phyloP scores from a whole-genome alignment of 2,329 filamentous ascomycete species.

The Claviceps capensis region DNA sequence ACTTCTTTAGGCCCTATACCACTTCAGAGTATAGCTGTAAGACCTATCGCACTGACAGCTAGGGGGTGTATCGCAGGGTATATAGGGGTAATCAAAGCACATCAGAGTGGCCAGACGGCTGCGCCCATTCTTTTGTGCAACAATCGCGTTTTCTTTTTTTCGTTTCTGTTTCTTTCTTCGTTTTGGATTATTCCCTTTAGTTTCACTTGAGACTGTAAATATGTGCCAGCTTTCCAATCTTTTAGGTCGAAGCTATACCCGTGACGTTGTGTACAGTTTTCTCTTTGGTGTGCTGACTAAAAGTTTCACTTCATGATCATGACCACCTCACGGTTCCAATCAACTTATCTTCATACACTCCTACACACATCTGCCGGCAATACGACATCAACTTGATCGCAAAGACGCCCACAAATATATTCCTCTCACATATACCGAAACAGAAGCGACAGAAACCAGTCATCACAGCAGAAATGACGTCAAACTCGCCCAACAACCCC shows the following conservation, averaged over 20 bases:
- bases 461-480: not conserved
- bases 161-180: not conserved
- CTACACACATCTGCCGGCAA: not conserved
- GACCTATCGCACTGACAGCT: no score
- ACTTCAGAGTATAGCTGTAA: no score
- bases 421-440: no score
- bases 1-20: no score
- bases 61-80: no score
- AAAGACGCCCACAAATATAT: not conserved
- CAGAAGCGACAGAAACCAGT: not conserved
- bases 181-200: not conserved
- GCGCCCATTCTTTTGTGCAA: no score
- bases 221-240: not conserved
- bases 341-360: no score
- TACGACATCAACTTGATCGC: not conserved
- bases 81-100: no score
- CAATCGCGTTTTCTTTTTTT: not conserved
- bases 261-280: not conserved
- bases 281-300: conserved; percentile 1
- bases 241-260: not conserved
- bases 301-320: not conserved
- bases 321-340: not conserved
- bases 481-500: conserved; percentile 5
- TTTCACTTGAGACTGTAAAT: no score
- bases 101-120: no score